A percentile compares a stretch with the other conserved stretches of the same genome.
Conservation (phyloP, 805 yeast genomes). For the Saccharomyces paradoxus region DNA sequence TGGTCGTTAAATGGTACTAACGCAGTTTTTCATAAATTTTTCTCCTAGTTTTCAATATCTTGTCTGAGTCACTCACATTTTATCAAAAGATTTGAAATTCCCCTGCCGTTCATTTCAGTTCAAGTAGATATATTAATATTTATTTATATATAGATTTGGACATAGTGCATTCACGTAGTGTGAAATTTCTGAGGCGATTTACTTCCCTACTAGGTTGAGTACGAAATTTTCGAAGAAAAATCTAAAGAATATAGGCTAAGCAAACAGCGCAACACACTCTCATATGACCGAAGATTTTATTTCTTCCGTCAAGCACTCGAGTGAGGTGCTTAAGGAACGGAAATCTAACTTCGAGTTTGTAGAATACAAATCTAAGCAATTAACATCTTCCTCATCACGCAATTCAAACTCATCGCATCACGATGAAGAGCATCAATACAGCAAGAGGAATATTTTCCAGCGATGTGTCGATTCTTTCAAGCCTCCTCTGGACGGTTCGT, state of each 20-base stretch:
- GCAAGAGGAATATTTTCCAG: slow-evolving; percentile 4
- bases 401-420: neutral
- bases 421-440: neutral
- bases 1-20: neutral
- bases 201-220: neutral
- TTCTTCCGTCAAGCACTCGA: neutral
- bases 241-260: neutral
- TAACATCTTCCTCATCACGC: neutral
- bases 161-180: neutral
- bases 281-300: neutral
- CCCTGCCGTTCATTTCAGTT: neutral
- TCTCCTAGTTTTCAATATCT: neutral
- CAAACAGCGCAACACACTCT: neutral
- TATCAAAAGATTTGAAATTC: neutral
- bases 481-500: slow-evolving; percentile 15
- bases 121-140: neutral
- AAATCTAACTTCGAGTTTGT: neutral
- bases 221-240: neutral
- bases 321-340: neutral
- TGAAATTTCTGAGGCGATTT: neutral
- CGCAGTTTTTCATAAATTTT: neutral
- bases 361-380: neutral
- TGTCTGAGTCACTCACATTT: neutral
- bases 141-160: neutral
- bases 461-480: slow-evolving; percentile 12